phyloP scores from a whole-genome alignment of 164 flowering plant species.

The Tetracentron sinense region DNA sequence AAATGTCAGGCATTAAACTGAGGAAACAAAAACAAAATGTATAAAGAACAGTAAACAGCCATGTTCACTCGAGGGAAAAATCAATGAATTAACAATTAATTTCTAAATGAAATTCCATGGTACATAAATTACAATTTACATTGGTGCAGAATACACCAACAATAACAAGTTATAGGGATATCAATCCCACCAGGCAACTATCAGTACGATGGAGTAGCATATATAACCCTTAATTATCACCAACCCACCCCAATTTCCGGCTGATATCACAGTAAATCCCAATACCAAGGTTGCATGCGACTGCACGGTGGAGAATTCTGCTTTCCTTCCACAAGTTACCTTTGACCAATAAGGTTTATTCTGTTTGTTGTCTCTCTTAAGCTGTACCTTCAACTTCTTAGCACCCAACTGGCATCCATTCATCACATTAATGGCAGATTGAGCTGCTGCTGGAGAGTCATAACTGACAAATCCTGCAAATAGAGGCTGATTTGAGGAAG shows the following conservation, averaged over 20 bases:
- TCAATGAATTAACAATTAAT: constrained; percentile 66
- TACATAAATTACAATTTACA: constrained; percentile 58
- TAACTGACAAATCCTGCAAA: constrained; percentile 94
- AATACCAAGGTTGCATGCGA: constrained; percentile 20
- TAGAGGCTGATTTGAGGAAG: constrained; percentile 8
- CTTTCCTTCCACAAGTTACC: constrained; percentile 30
- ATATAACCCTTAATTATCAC: constrained; percentile 20
- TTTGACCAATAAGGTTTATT: constrained; percentile 56
- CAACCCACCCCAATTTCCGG: constrained; percentile 30
- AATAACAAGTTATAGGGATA: constrained; percentile 38
- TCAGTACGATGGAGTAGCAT: constrained; percentile 32
- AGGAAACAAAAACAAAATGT: not conserved
- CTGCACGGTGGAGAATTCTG: constrained; percentile 22
- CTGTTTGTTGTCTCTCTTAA: constrained; percentile 94
- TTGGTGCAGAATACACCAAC: constrained; percentile 42
- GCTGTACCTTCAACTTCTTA: constrained; percentile 97
- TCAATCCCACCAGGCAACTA: constrained; percentile 32
- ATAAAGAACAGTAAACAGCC: constrained; percentile 1
- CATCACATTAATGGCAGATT: constrained; percentile 82
- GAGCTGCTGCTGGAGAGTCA: constrained; percentile 83
- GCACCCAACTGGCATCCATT: constrained; percentile 87
- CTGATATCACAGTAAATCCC: constrained; percentile 27
- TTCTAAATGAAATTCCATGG: constrained; percentile 54
- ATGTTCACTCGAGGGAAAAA: constrained; percentile 28
- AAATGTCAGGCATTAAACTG: constrained; percentile 7